Evolutionary conservation across 805 yeast genomes (phyloP).

Genomic region (Clavispora fructus): DNA sequence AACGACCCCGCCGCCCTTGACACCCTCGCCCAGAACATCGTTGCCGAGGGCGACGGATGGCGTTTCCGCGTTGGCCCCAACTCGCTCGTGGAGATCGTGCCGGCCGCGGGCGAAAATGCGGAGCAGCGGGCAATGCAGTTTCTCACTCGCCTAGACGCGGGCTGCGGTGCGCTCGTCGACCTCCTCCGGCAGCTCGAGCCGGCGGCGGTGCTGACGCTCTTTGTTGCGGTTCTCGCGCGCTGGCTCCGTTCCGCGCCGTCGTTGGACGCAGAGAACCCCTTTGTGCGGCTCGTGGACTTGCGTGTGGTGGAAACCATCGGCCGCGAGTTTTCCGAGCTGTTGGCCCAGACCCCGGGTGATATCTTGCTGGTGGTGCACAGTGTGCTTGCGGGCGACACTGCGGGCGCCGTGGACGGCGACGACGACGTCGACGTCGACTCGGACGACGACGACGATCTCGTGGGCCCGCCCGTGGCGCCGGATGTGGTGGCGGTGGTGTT

Average conservation of each 20-base stretch:
- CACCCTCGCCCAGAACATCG: conserved; percentile 27
- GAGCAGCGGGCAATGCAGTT: conserved; percentile 26
- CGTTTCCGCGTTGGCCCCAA: conserved; percentile 38
- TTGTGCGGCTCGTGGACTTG: conserved; percentile 51
- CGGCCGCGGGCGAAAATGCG: conserved; percentile 5
- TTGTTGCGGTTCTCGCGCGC: conserved; percentile 48
- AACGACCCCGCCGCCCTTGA: conserved; percentile 19
- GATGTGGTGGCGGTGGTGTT: conserved; percentile 25
- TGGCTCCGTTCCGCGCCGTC: conserved; percentile 46
- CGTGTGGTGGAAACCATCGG: conserved; percentile 61
- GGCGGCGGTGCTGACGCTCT: conserved; percentile 39
- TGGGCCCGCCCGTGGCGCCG: conserved; percentile 13
- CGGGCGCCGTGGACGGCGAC: conserved; percentile 7
- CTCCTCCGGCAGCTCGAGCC: conserved; percentile 49
- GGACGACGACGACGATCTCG: conserved; percentile 10
- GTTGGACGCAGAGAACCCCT: conserved; percentile 41
- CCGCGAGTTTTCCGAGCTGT: conserved; percentile 49
- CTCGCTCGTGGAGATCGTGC: conserved; percentile 26
- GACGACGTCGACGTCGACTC: conserved; percentile 6
- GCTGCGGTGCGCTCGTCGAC: conserved; percentile 25
- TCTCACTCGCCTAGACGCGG: conserved; percentile 23
- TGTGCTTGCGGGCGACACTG: conserved; percentile 26
- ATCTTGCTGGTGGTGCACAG: conserved; percentile 40
- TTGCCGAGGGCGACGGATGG: conserved; percentile 35
- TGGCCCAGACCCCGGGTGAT: conserved; percentile 53